Percentiles rank a stretch among this genome's conserved stretches.
Evolutionary conservation across 202 grass and related monocot genomes (phyloP).

Genomic region (Tripidium arundinaceum): DNA sequence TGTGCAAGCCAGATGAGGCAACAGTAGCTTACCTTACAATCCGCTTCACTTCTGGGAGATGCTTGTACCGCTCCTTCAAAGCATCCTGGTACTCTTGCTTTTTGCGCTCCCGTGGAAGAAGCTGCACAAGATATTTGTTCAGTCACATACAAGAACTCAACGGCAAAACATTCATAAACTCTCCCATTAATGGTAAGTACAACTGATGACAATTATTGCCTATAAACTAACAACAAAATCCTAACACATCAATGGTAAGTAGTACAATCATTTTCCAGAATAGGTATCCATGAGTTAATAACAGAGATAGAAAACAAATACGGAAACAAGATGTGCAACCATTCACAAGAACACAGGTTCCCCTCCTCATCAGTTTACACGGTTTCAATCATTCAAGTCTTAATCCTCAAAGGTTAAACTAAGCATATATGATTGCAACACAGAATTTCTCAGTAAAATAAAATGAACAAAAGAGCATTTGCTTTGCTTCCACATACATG

Average conservation of each 20-base stretch:
- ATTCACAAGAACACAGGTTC: too few relatives aligned
- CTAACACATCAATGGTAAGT: not conserved
- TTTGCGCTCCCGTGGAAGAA: conserved; percentile 90
- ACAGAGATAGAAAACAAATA: not conserved
- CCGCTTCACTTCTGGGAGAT: conserved; percentile 85
- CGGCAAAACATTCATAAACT: not conserved
- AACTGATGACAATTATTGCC: not conserved
- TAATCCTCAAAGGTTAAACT: not conserved
- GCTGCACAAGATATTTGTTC: conserved; percentile 39
- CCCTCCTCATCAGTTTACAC: too few relatives aligned
- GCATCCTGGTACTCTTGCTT: conserved; percentile 82
- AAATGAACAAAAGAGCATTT: not conserved
- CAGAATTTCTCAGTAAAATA: not conserved
- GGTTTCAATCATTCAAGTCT: too few relatives aligned
- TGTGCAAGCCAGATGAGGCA: not conserved
- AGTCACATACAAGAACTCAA: not conserved
- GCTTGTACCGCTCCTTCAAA: conserved; percentile 69
- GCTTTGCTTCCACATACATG: not conserved
- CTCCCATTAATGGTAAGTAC: not conserved
- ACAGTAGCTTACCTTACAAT: conserved; percentile 54
- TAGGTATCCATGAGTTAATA: not conserved
- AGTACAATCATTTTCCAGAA: not conserved
- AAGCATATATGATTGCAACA: not conserved
- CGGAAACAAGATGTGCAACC: too few relatives aligned
- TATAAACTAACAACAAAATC: not conserved